Evolutionary conservation across 371 early-diverging fungal species (phyloP), one percentile per base, ranked within the genome.

Genomic region (Sporodiniella umbellata): DNA sequence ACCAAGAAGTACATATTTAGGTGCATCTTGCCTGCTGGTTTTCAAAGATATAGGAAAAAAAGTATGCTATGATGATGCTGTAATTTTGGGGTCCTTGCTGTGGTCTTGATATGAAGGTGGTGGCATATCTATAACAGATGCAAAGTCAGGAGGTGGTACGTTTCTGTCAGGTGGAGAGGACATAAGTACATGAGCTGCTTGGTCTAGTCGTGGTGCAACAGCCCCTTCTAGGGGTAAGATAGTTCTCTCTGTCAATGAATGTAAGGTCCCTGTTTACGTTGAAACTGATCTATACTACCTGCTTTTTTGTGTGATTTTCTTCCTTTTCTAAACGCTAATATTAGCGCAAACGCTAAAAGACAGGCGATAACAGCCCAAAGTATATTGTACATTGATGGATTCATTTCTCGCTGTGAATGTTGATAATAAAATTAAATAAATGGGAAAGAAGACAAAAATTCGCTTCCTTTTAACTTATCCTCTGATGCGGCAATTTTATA

Each of bases 31-130:
- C n/a, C n/a, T n/a, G n/a, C n/a, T n/a, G n/a, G n/a, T n/a, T n/a
- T n/a, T n/a, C n/a, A n/a, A n/a, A n/a, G n/a, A n/a, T n/a, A n/a
- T n/a, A n/a, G n/a, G n/a, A n/a, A n/a, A n/a, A n/a, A n/a, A n/a
- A n/a, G n/a, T n/a, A n/a, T n/a, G n/a, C n/a, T n/a, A n/a, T n/a
- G n/a, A n/a, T n/a, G n/a, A n/a, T n/a, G n/a, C n/a, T 35, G 35
- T 35, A 30, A 64, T 25, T 24, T 42, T 38, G 5, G 52, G 10
- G 19, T 64, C 64, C 52, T 64, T 64, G 11, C 38, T 39, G 23
- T 48, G 52, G 18, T 64, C 64, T 50, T 64, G 64, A 17, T 64
- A 64, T 1, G 64, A 59, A 17, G 64, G 64, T 42, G 64, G 64
- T 2, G 64, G 59, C 5, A 35, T 11, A n/a, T 35, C 35, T 35